Conservation (phyloP, 2,329 filamentous ascomycete genomes). For the Pseudogymnoascus sp. region DNA sequence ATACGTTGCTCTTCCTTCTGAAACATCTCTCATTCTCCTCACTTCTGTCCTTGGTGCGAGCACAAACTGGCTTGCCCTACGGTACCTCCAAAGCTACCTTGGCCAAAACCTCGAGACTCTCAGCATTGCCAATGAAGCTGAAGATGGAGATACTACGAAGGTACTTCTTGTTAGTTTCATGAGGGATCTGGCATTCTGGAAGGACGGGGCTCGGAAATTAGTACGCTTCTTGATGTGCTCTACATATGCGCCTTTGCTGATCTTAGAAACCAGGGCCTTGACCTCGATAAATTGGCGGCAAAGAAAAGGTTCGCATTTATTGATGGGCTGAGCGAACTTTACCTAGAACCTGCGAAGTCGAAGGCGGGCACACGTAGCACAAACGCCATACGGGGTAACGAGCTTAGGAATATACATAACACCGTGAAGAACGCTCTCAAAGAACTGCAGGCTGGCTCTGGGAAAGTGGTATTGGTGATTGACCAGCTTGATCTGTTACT, state of each 20-base stretch:
- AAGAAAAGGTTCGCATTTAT: conserved; percentile 63
- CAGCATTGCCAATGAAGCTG: conserved; percentile 16
- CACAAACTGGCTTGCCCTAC: conserved; percentile 58
- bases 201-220: conserved; percentile 58
- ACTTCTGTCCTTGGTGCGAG: conserved; percentile 60
- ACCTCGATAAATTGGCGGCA: conserved; percentile 54
- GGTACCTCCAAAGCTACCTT: conserved; percentile 38
- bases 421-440: conserved; percentile 19
- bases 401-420: conserved; percentile 15
- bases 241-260: neutral
- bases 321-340: conserved; percentile 48
- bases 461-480: conserved; percentile 51
- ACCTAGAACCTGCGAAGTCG: conserved; percentile 15
- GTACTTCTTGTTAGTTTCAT: conserved; percentile 80
- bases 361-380: conserved; percentile 11
- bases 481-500: conserved; percentile 61
- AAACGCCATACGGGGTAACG: conserved; percentile 15
- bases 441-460: conserved; percentile 13
- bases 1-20: conserved; percentile 51
- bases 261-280: conserved; percentile 50
- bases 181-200: conserved; percentile 73
- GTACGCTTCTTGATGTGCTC: conserved; percentile 37
- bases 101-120: neutral
- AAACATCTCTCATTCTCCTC: conserved; percentile 56
- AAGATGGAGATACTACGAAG: conserved; percentile 32